These are phyloP conservation scores for Chaetoscypha palmicola DNA, from an alignment of 2,329 filamentous ascomycete genomes.

Conservation along the genomic window DNA sequence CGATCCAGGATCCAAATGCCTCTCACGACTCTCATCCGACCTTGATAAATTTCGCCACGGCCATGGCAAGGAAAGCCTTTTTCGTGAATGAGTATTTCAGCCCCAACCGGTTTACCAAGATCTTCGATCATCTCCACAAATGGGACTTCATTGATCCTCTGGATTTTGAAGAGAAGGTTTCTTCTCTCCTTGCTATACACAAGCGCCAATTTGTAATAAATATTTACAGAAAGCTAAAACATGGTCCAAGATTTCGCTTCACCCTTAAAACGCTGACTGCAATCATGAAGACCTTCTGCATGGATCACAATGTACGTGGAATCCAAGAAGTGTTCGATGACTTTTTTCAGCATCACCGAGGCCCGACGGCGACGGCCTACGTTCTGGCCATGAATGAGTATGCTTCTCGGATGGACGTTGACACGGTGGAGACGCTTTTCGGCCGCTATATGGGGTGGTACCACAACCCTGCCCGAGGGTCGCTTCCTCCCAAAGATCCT, in stretches of 20 bases:
- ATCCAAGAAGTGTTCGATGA: constrained; percentile 35
- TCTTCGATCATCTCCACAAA: constrained; percentile 18
- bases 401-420: constrained; percentile 39
- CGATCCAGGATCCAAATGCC: neutral
- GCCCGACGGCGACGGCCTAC: constrained; percentile 28
- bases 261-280: constrained; percentile 21
- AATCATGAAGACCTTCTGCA: constrained; percentile 29
- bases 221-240: constrained; percentile 22
- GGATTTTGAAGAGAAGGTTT: constrained; percentile 17
- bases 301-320: constrained; percentile 27
- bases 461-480: neutral
- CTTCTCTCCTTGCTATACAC: constrained; percentile 17
- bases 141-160: constrained; percentile 16
- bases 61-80: constrained; percentile 17
- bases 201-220: constrained; percentile 17
- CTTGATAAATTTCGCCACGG: constrained; percentile 16
- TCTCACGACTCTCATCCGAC: neutral
- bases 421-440: constrained; percentile 39
- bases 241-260: constrained; percentile 12
- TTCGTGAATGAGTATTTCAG: constrained; percentile 7
- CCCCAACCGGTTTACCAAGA: constrained; percentile 10
- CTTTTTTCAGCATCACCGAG: constrained; percentile 28
- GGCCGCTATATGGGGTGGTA: constrained; percentile 29
- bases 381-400: constrained; percentile 34
- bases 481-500: constrained; percentile 10